phyloP scores from a whole-genome alignment of 179 eudicot genomes.

The Pouteria campechiana region DNA sequence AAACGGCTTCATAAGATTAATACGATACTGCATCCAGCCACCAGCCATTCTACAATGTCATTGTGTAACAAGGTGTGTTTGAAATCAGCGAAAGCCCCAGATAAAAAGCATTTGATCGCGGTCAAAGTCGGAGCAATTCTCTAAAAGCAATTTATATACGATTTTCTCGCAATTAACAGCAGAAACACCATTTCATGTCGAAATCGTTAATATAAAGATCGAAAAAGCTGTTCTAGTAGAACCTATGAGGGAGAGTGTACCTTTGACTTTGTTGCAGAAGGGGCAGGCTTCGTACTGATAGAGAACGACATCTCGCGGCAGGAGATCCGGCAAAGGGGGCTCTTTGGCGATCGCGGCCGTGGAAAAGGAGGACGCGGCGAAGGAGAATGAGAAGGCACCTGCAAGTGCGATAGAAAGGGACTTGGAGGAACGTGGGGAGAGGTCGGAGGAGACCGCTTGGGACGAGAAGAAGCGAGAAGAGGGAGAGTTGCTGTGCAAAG shows the following conservation, averaged over 20 bases:
- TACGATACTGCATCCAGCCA: no score
- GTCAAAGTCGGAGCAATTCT: no score
- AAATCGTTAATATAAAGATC: not conserved
- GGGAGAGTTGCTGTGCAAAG: not conserved
- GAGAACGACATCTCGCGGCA: conserved; percentile 58
- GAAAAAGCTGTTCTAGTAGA: not conserved
- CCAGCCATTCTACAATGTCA: no score
- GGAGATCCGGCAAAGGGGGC: conserved; percentile 12
- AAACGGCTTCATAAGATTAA: no score
- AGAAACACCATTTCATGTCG: no score
- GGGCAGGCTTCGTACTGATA: conserved; percentile 97
- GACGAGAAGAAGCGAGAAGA: not conserved
- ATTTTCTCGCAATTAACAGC: no score
- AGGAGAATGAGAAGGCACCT: conserved; percentile 24
- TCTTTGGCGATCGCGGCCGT: conserved; percentile 64
- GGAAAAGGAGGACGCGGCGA: conserved; percentile 28
- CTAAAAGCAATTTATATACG: no score
- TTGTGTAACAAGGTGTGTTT: no score
- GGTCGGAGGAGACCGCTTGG: conserved; percentile 4
- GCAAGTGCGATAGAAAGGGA: conserved; percentile 11
- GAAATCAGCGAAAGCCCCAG: no score
- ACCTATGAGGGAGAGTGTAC: conserved; percentile 12
- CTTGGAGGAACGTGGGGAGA: conserved; percentile 1
- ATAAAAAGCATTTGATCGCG: no score
- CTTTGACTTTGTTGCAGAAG: conserved; percentile 94